These are phyloP conservation scores for Salix viminalis DNA, from an alignment of 345 rosid genomes.

Conservation along the genomic window DNA sequence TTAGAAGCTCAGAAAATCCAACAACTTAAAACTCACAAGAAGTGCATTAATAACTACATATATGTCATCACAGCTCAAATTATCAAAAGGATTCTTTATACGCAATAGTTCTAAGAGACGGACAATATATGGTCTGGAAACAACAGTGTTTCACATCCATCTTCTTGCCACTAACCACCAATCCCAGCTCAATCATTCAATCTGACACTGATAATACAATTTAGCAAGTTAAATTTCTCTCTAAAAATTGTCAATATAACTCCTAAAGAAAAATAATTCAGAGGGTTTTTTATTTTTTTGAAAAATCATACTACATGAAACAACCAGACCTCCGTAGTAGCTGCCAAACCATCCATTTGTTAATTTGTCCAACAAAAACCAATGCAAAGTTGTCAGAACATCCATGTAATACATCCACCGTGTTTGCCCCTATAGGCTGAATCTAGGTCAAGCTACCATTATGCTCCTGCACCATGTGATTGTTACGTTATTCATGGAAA, in stretches of 20 bases:
- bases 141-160: background rate
- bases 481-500: background rate
- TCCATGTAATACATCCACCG: background rate
- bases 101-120: background rate
- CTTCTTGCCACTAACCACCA: background rate
- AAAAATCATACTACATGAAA: background rate
- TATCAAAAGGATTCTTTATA: background rate
- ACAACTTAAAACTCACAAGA: background rate
- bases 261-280: background rate
- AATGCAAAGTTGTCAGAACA: background rate
- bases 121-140: background rate
- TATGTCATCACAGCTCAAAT: slow-evolving; percentile 2
- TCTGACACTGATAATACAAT: background rate
- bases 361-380: background rate
- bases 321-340: background rate
- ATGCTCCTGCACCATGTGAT: background rate
- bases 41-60: background rate
- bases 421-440: background rate
- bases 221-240: background rate
- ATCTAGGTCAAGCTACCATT: background rate
- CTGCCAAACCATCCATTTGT: background rate
- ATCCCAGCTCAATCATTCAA: background rate
- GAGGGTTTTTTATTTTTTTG: background rate
- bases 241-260: background rate
- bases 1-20: slow-evolving; percentile 18